Evolutionary conservation across 352 stramenopile species (phyloP).

Genomic region (Peronosclerospora sorghi): DNA sequence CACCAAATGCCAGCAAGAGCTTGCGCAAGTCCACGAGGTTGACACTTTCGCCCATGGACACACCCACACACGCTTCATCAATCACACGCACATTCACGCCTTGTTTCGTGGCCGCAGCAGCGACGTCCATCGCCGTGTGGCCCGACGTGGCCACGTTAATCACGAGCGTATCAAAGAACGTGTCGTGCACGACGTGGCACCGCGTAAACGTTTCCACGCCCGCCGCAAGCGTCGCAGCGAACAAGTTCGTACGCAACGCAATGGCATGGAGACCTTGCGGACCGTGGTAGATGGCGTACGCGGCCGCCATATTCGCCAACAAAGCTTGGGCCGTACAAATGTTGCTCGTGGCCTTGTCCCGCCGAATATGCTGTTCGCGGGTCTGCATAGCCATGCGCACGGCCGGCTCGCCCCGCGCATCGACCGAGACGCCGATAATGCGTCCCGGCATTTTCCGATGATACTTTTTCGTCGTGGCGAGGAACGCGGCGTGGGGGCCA

Average conservation of each 20-base stretch:
- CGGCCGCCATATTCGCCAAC: constrained; percentile 97
- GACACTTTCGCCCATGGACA: constrained; percentile 96
- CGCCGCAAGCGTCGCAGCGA: constrained; percentile 81
- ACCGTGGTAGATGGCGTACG: constrained; percentile 98
- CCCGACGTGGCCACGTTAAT: constrained; percentile 82
- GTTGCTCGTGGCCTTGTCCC: constrained; percentile 98
- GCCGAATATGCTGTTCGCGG: constrained; percentile 96
- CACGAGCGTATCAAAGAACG: constrained; percentile 97
- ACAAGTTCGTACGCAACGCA: constrained; percentile 87
- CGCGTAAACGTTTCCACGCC: constrained; percentile 82
- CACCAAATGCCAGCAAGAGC: constrained; percentile 80
- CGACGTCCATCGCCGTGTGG: constrained; percentile 67
- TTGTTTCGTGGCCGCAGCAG: constrained; percentile 41
- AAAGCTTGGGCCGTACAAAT: constrained; percentile 99
- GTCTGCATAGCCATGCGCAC: constrained; percentile 99
- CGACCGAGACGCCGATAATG: constrained; percentile 98
- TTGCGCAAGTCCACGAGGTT: constrained; percentile 82
- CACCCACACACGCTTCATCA: constrained; percentile 77
- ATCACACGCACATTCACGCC: constrained; percentile 86
- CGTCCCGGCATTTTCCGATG: constrained; percentile 95
- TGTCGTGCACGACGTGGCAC: constrained; percentile 39
- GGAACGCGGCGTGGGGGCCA: constrained; percentile 95
- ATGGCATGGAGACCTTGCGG: constrained; percentile 93
- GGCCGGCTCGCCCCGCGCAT: constrained; percentile 90
- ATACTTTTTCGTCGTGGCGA: constrained; percentile 94